Evolutionary conservation across 768 basidiomycete genomes (phyloP).

Genomic region (Trametes cingulata): DNA sequence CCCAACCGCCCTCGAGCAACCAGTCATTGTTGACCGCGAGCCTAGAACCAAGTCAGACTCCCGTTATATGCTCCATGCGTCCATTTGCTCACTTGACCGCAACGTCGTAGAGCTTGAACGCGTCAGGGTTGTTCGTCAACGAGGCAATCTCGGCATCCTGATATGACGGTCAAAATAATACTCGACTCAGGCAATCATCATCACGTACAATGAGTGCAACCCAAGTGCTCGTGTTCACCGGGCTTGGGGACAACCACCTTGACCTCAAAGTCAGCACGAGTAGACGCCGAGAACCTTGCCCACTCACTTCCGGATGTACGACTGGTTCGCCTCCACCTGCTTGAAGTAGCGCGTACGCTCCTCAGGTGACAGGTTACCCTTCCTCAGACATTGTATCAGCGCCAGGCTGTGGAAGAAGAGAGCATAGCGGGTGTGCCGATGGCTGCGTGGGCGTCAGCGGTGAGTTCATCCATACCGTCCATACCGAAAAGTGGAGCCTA

Average conservation of each 20-base stretch:
- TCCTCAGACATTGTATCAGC: constrained; percentile 59
- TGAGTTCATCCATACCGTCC: no score
- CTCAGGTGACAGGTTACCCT: constrained; percentile 39
- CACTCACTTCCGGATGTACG: constrained; percentile 56
- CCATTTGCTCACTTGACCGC: constrained; percentile 55
- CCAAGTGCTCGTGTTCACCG: constrained; percentile 70
- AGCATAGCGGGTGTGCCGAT: constrained; percentile 66
- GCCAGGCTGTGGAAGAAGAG: constrained; percentile 74
- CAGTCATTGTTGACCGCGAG: constrained; percentile 68
- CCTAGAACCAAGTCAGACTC: constrained; percentile 33
- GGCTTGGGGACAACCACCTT: constrained; percentile 71
- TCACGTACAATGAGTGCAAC: constrained; percentile 57
- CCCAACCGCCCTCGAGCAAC: constrained; percentile 73
- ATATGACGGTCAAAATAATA: not conserved
- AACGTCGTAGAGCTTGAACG: constrained; percentile 66
- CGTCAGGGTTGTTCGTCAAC: constrained; percentile 52
- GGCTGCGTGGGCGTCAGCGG: constrained; percentile 38
- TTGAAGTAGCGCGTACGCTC: constrained; percentile 45
- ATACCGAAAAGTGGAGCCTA: constrained; percentile 35
- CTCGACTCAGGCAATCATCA: not conserved
- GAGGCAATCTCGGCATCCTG: constrained; percentile 75
- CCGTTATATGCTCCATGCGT: not conserved
- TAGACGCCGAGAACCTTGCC: not conserved
- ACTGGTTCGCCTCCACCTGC: constrained; percentile 63
- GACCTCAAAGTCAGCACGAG: not conserved